Conservation (phyloP, 177 flowering plant species). For the Telopea speciosissima region DNA sequence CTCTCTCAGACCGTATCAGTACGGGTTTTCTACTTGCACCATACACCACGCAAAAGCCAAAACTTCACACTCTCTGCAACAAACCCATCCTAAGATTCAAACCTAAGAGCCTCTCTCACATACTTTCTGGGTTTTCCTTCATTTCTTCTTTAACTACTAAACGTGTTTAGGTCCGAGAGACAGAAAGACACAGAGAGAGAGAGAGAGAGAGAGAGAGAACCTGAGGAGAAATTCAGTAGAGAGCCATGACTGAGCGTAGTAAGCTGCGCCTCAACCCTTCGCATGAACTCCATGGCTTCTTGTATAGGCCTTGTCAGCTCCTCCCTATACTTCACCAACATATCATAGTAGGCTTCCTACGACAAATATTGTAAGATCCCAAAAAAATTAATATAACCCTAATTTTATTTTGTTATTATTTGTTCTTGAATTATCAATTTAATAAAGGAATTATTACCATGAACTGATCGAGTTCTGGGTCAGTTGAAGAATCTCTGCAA, state of each 20-base stretch:
- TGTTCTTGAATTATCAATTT: no score
- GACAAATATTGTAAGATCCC: no score
- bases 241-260: slow-evolving; percentile 47
- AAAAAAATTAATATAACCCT: no score
- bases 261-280: slow-evolving; percentile 77
- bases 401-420: no score
- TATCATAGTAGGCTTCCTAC: slow-evolving; percentile 88
- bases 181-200: no score
- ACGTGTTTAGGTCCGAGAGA: no score
- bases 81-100: neutral
- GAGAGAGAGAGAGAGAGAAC: slow-evolving; percentile 24
- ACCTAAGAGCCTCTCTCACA: no score
- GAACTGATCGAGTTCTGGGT: slow-evolving; percentile 95
- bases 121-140: no score
- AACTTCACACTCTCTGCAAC: neutral
- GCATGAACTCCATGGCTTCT: slow-evolving; percentile 95
- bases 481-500: slow-evolving; percentile 38
- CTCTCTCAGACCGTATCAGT: neutral
- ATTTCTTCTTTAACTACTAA: no score
- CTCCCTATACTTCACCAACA: slow-evolving; percentile 87
- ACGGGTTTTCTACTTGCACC: neutral
- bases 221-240: slow-evolving; percentile 48
- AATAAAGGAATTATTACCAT: slow-evolving; percentile 42
- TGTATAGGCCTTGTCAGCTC: slow-evolving; percentile 83
- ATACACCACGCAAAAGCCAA: neutral